Evolutionary conservation across 352 stramenopile genomes (phyloP).

Genomic region (Globisporangium spiculum): DNA sequence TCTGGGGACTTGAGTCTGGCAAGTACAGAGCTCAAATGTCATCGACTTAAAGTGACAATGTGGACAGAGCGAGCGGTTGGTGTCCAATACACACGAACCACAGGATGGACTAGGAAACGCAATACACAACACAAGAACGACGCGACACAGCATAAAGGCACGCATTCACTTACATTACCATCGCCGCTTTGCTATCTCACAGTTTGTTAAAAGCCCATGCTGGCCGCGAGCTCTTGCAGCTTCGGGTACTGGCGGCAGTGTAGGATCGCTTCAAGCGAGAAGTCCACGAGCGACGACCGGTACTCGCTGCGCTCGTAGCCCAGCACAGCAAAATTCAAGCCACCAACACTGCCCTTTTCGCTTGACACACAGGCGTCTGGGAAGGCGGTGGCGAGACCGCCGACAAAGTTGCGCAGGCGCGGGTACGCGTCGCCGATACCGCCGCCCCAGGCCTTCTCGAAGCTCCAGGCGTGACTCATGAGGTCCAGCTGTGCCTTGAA

Average conservation of each 20-base stretch:
- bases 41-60: too few relatives aligned
- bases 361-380: constrained; percentile 1
- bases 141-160: not conserved
- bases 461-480: constrained; percentile 11
- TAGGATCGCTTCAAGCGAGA: constrained; percentile 15
- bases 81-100: too few relatives aligned
- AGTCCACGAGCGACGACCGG: constrained; percentile 19
- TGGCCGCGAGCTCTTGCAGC: constrained; percentile 11
- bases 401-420: constrained; percentile 14
- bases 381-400: constrained; percentile 13
- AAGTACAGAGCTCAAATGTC: too few relatives aligned
- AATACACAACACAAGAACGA: too few relatives aligned
- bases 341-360: not conserved
- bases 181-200: not conserved
- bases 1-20: too few relatives aligned
- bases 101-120: too few relatives aligned
- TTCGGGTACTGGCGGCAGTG: constrained; percentile 14
- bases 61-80: too few relatives aligned
- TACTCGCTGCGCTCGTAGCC: constrained; percentile 18
- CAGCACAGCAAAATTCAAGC: not conserved
- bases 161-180: not conserved
- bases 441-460: constrained; percentile 13
- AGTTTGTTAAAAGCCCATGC: constrained; percentile 1
- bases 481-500: constrained; percentile 16
- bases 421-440: constrained; percentile 15